Conservation (phyloP, 495 filamentous ascomycete genomes). For the Pseudevernia furfuracea region DNA sequence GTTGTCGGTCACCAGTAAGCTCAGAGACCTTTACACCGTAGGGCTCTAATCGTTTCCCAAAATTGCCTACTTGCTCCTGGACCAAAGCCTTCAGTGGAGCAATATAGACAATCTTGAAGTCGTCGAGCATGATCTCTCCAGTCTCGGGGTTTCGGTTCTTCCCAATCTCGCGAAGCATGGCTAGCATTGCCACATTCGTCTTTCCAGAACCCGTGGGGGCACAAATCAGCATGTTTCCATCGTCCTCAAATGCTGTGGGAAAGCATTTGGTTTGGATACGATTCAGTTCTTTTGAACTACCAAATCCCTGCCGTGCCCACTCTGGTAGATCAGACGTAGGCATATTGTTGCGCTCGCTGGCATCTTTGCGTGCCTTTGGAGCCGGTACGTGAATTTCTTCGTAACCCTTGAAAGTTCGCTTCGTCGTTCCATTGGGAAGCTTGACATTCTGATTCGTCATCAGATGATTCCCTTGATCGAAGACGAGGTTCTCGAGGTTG, state of each 20-base stretch:
- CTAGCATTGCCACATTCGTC: slow-evolving; percentile 97
- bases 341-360: slow-evolving; percentile 67
- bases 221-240: slow-evolving; percentile 96
- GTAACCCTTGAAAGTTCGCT: slow-evolving; percentile 92
- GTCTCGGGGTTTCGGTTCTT: slow-evolving; percentile 82
- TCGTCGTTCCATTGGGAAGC: slow-evolving; percentile 90
- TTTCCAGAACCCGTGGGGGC: slow-evolving; percentile 96
- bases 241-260: slow-evolving; percentile 82
- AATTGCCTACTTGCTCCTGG: slow-evolving; percentile 94
- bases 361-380: slow-evolving; percentile 73
- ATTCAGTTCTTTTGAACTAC: slow-evolving; percentile 73
- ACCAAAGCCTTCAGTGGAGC: slow-evolving; percentile 91
- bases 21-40: slow-evolving; percentile 91
- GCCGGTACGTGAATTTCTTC: slow-evolving; percentile 96
- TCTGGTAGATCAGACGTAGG: slow-evolving; percentile 82
- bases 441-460: slow-evolving; percentile 97
- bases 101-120: slow-evolving; percentile 96
- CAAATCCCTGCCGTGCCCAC: slow-evolving; percentile 84
- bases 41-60: slow-evolving; percentile 80
- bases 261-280: slow-evolving; percentile 92
- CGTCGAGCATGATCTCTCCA: slow-evolving; percentile 85
- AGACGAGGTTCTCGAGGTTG: slow-evolving; percentile 91
- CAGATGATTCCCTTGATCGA: slow-evolving; percentile 95
- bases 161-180: slow-evolving; percentile 91
- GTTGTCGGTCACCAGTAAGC: slow-evolving; percentile 92